Base-by-base conservation (phyloP, 2,329 filamentous ascomycete genomes). In the Ophiostoma triangulosporum region DNA sequence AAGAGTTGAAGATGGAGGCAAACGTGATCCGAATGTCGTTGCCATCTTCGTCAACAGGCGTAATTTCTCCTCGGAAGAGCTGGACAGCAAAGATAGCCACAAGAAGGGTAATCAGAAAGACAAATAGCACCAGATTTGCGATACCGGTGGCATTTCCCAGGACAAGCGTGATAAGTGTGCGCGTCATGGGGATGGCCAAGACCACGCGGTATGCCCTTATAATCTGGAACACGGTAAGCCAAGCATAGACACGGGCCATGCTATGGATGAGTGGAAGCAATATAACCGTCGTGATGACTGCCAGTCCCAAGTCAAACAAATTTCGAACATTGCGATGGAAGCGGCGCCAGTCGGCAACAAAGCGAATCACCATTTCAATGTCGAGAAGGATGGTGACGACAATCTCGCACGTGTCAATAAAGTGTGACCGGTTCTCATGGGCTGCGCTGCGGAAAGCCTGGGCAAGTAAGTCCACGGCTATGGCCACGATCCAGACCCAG, bases 91-190 rank as follows among this genome's bases (percentile, higher is more conserved):
- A 89, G 55, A 98, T 95, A 3, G 93, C 85, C 60, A 90, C 86
- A 46, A 98, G 75, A 63, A 95, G 97, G 0, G 90, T 96, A 63
- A 96, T 87, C 51, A 98, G 74, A 64, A 97, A 95, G 62, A 98
- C 89, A 65, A 98, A 98, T 17, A 97, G 73, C 70, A 98, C 94
- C 57, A 98, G 72, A 64, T 98, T 98, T 36, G 86, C 78, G 57
- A 98, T 84, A 86, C 94, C 94, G 45, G 83, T 80, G 4, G 89
- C 84, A 64, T 97, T 97, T 57, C 93, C 86, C 56, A 98, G 76
- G 3, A 98, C 93, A 32, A 94, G 76, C 59, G 85, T 72, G 64
- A 98, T 93, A 52, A 98, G 77, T 58, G 89, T 84, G 58, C 87
- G 77, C 0, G 90, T 98, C 60, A 96, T 80, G 5, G 89, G 83